phyloP scores from a whole-genome alignment of 2,329 filamentous ascomycete species.

The Alternaria arbusti region DNA sequence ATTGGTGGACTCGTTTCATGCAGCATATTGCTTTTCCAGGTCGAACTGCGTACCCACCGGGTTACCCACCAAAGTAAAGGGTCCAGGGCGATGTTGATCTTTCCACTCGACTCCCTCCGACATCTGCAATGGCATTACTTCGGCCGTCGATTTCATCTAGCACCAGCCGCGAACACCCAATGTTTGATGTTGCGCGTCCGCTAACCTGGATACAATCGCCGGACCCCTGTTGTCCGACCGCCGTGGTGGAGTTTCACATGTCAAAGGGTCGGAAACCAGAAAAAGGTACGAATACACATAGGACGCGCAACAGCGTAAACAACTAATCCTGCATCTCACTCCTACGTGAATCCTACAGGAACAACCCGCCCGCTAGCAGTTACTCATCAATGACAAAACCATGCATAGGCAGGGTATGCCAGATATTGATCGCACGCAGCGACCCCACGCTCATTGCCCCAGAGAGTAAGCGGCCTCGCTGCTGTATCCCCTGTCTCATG shows the following conservation, averaged over 20 bases:
- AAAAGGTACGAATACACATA: not conserved
- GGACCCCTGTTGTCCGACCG: conserved; percentile 16
- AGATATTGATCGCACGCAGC: conserved; percentile 13
- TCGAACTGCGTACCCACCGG: conserved; percentile 4
- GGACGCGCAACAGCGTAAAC: not conserved
- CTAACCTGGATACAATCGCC: conserved; percentile 18
- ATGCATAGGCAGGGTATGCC: conserved; percentile 11
- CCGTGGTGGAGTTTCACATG: conserved; percentile 21
- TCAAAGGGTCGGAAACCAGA: not conserved
- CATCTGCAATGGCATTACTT: conserved; percentile 12
- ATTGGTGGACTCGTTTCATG: conserved; percentile 6
- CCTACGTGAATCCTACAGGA: not conserved
- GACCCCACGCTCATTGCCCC: conserved; percentile 26
- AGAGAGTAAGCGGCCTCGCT: conserved; percentile 23
- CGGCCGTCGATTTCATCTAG: conserved; percentile 15
- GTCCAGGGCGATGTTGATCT: conserved; percentile 8
- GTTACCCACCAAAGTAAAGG: not conserved
- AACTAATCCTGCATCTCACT: not conserved
- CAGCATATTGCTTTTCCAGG: conserved; percentile 4
- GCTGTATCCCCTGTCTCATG: conserved; percentile 21
- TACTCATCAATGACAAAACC: conserved; percentile 3
- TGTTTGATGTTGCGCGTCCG: conserved; percentile 20
- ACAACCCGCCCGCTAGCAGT: not conserved
- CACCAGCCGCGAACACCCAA: conserved; percentile 2
- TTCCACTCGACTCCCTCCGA: conserved; percentile 1